A percentile compares a stretch with the other conserved stretches of the same genome.
phyloP scores from a whole-genome alignment of 345 rosid genomes.

The Rhodamnia rubescens region DNA sequence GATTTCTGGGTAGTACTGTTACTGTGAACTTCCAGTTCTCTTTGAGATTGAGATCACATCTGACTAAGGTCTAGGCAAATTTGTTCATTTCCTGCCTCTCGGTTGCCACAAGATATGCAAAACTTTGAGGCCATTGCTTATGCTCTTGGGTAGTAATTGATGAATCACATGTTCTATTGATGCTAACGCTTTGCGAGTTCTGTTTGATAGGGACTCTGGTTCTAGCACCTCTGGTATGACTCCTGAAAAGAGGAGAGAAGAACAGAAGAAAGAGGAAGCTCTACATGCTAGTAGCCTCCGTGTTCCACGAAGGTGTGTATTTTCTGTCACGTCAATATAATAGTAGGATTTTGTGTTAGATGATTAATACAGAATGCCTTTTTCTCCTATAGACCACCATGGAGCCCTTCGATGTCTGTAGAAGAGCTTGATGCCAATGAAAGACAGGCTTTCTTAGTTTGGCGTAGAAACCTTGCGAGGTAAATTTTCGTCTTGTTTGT shows the following conservation, averaged over 20 bases:
- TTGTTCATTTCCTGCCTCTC: neutral
- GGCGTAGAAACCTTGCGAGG: constrained; percentile 85
- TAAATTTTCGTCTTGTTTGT: constrained; percentile 2
- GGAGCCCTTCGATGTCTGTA: constrained; percentile 56
- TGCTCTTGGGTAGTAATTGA: neutral
- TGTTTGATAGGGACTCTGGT: constrained; percentile 37
- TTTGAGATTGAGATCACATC: neutral
- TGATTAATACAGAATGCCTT: neutral
- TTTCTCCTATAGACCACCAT: constrained; percentile 43
- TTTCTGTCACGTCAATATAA: neutral
- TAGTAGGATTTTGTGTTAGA: neutral
- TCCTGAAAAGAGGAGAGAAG: constrained; percentile 49
- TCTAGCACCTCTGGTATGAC: constrained; percentile 36
- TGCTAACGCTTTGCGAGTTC: neutral
- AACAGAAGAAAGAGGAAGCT: constrained; percentile 57
- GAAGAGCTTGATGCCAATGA: constrained; percentile 70
- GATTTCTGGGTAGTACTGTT: neutral
- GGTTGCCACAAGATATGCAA: neutral
- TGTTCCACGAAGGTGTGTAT: constrained; percentile 49
- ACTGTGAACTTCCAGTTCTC: neutral
- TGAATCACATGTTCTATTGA: neutral
- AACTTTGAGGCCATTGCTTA: neutral
- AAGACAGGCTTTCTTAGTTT: constrained; percentile 52
- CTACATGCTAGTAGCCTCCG: constrained; percentile 51
- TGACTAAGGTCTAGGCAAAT: neutral